Base-by-base conservation (phyloP, 169 alveolate genomes). In the Plasmodium vinckei region DNA sequence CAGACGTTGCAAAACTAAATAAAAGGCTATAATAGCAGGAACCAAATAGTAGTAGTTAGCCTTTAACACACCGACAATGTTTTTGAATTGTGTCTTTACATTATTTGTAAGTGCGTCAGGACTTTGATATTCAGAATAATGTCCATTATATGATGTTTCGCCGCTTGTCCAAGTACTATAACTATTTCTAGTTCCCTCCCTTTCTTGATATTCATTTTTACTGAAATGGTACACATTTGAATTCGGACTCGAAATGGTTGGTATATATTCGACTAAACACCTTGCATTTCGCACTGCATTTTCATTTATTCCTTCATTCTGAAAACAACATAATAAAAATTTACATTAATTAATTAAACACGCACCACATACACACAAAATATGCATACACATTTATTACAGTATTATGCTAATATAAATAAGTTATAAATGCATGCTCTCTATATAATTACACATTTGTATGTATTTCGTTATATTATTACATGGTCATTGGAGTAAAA, bases 21-120 rank as follows among this genome's bases (percentile, higher is more conserved):
- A 70, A n/a, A 17, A n/a, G 21, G 51, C 67, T 70, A 70, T 12
- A 10, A 51, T 19, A 49, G 53, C 49, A 21, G 82, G 82, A 49
- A 70, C 1, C 7, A 49, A 17, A 17, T 70, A 70, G 12, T 49
- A 2, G 23, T 15, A 21, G 23, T 70, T 17, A 49, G 21, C 17
- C 53, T 70, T 70, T 23, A 70, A 39, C 10, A 33, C 7, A 33
- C 5, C 0, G 7, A 33, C 0, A 33, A 33, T 3, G 42, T 0
- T 33, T 33, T 33, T 33, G 5, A 5, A 4, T 3, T 4, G 42
- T 3, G 42, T 23, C 5, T 51, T 51, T 27, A 57, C 13, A 12
- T 70, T 49, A 1, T 33, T 53, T 17, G 13, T 10, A 6, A 70
- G 21, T 13, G 13, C 17, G 12, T 4, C 0, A 1, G 25, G 6